Evolutionary conservation across 2,329 filamentous ascomycete genomes (phyloP).

Genomic region (Venturia nashicola): DNA sequence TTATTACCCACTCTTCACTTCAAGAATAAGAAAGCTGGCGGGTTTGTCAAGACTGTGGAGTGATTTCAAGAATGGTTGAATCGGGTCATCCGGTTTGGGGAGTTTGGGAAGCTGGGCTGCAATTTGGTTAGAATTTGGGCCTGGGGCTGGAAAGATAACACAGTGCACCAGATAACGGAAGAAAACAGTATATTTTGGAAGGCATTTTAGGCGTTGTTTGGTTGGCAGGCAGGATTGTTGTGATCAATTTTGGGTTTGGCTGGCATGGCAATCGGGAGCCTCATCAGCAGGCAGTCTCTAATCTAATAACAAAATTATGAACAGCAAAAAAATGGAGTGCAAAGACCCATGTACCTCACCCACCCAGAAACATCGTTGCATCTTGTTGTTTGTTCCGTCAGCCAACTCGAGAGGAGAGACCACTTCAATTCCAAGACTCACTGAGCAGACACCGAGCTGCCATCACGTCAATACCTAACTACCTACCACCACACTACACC

Average conservation of each 20-base stretch:
- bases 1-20: constrained; percentile 36
- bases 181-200: neutral
- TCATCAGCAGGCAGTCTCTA: neutral
- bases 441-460: too few relatives aligned
- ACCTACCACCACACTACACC: too few relatives aligned
- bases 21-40: constrained; percentile 34
- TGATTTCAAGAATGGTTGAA: neutral
- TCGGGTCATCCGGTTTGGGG: neutral
- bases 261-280: neutral
- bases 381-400: too few relatives aligned
- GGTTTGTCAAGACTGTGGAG: constrained; percentile 8
- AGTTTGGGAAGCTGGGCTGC: neutral
- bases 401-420: too few relatives aligned
- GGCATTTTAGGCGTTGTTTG: neutral
- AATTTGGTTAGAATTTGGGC: neutral
- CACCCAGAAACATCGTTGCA: too few relatives aligned
- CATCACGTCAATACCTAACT: too few relatives aligned
- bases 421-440: too few relatives aligned
- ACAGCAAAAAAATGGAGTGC: neutral
- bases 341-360: neutral
- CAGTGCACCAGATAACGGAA: neutral
- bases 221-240: neutral
- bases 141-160: neutral
- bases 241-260: neutral
- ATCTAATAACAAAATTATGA: neutral